A percentile compares a stretch with the other conserved stretches of the same genome.
Conservation (phyloP, 208 protist species). For the Balamuthia mandrillaris region DNA sequence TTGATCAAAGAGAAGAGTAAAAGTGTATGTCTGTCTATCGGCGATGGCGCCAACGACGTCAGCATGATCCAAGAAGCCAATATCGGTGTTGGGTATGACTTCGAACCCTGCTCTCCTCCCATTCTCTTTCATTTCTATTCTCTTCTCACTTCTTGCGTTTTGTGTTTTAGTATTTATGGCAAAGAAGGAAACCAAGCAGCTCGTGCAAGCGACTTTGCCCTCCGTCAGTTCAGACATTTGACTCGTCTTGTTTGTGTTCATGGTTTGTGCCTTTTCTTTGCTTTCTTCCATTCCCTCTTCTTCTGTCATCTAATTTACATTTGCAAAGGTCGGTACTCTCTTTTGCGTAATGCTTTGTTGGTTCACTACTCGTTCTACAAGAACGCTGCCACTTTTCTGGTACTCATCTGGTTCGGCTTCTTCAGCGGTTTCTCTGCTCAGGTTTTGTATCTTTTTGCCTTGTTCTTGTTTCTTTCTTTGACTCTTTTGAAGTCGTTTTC, state of each 20-base stretch:
- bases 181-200: slow-evolving; percentile 92
- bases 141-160: slow-evolving; percentile 78
- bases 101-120: slow-evolving; percentile 59
- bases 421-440: slow-evolving; percentile 84
- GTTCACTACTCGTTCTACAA: slow-evolving; percentile 96
- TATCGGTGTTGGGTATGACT: slow-evolving; percentile 22
- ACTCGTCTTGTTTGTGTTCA: slow-evolving; percentile 41
- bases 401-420: slow-evolving; percentile 83
- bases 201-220: slow-evolving; percentile 87
- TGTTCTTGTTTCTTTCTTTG: no score
- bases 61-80: slow-evolving; percentile 90
- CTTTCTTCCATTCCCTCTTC: not conserved
- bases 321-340: slow-evolving; percentile 82
- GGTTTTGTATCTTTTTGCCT: slow-evolving; percentile 43
- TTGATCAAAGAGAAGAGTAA: slow-evolving; percentile 68
- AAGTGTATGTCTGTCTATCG: slow-evolving; percentile 77
- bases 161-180: slow-evolving; percentile 90
- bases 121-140: not conserved
- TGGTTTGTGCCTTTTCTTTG: not conserved
- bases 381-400: slow-evolving; percentile 85
- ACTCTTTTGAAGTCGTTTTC: not conserved
- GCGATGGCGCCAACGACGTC: slow-evolving; percentile 93
- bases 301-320: not conserved
- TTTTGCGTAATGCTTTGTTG: slow-evolving; percentile 84
- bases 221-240: slow-evolving; percentile 71